These are phyloP conservation scores for Dactylellina drechsleri DNA, from an alignment of 2,329 filamentous ascomycete genomes.

Conservation along the genomic window DNA sequence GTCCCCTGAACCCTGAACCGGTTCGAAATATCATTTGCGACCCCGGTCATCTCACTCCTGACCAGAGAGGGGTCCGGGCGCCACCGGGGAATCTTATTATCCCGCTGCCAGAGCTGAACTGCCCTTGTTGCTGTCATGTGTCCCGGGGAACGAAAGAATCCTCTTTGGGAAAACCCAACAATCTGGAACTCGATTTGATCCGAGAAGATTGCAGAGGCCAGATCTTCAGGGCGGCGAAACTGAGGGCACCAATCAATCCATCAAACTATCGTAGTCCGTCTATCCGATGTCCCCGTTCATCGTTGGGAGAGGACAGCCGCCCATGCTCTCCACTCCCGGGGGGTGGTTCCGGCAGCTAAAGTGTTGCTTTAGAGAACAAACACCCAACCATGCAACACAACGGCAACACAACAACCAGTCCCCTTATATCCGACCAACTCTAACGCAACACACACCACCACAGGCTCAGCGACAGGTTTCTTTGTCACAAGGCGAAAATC, in stretches of 20 bases:
- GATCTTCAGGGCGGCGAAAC: conserved; percentile 5
- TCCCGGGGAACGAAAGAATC: no score
- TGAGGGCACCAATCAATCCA: conserved; percentile 5
- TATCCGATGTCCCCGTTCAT: no score
- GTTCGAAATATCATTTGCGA: no score
- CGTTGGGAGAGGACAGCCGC: no score
- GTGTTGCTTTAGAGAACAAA: conserved; percentile 4
- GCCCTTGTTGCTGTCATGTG: no score
- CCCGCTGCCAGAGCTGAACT: conserved; percentile 34
- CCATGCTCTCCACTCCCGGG: no score
- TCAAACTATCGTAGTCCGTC: background rate
- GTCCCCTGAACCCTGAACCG: no score
- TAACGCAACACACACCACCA: background rate
- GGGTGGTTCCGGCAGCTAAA: no score
- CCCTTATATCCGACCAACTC: background rate
- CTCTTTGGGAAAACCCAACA: background rate
- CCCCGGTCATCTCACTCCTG: no score
- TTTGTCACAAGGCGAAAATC: conserved; percentile 13
- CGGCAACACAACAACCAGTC: background rate
- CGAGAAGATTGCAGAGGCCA: background rate
- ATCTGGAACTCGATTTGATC: background rate
- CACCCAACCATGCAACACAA: conserved; percentile 7
- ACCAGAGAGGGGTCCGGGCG: background rate
- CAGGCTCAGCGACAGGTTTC: background rate
- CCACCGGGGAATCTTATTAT: conserved; percentile 34